Evolutionary conservation across 768 basidiomycete genomes (phyloP).

Genomic region (Termitomyces titanicus): DNA sequence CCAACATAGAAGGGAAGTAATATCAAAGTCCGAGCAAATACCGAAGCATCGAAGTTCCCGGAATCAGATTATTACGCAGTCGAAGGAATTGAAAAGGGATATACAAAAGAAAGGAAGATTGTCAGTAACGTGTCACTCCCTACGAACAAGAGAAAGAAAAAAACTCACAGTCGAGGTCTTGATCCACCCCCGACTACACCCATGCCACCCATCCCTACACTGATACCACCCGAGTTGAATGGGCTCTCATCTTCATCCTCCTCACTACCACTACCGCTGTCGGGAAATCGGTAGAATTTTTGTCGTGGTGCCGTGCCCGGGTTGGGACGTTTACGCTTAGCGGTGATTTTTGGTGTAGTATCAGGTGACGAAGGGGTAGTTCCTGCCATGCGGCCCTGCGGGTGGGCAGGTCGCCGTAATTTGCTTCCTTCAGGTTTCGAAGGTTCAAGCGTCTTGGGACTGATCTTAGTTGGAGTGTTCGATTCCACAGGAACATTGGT

Average conservation of each 20-base stretch:
- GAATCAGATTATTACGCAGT: neutral
- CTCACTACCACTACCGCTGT: slow-evolving; percentile 32
- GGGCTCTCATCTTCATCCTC: slow-evolving; percentile 34
- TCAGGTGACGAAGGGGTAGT: slow-evolving; percentile 4
- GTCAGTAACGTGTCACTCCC: slow-evolving; percentile 12
- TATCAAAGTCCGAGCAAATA: neutral
- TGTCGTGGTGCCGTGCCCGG: slow-evolving; percentile 7
- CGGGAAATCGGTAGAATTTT: slow-evolving; percentile 16
- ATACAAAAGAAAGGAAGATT: slow-evolving; percentile 8
- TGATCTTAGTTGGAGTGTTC: neutral
- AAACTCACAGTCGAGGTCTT: slow-evolving; percentile 37
- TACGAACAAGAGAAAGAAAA: slow-evolving; percentile 3
- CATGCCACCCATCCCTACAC: slow-evolving; percentile 44
- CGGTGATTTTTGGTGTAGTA: slow-evolving; percentile 6
- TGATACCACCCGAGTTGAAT: slow-evolving; percentile 32
- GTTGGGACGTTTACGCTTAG: slow-evolving; percentile 24
- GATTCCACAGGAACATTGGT: neutral
- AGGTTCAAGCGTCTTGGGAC: neutral
- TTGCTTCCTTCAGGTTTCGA: slow-evolving; percentile 2
- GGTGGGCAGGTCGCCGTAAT: neutral
- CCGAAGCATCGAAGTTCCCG: neutral
- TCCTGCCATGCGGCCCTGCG: neutral
- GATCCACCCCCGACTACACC: slow-evolving; percentile 32
- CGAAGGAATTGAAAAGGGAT: neutral
- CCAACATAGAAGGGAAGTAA: neutral